A percentile compares a stretch with the other conserved stretches of the same genome.
Conservation (phyloP, 441 rosid species). For the Populus hybrid region DNA sequence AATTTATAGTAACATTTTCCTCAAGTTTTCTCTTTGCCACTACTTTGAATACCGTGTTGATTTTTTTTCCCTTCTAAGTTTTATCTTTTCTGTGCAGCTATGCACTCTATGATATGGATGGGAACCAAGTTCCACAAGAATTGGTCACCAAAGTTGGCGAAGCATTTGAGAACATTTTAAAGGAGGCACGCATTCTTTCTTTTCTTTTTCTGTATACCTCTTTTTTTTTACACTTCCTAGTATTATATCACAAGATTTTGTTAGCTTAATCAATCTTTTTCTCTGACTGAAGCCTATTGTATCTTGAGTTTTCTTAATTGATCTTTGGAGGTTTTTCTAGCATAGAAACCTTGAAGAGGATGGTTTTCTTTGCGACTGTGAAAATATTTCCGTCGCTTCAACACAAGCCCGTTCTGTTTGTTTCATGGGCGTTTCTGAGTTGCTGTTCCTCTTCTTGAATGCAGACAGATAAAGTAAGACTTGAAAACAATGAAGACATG, state of each 20-base stretch:
- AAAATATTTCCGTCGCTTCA: neutral
- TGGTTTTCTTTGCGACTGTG: slow-evolving; percentile 9
- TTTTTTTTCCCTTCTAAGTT: neutral
- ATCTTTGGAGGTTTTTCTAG: neutral
- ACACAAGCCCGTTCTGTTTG: neutral
- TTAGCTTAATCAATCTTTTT: neutral
- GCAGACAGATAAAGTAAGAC: slow-evolving; percentile 80
- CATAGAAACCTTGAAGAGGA: neutral
- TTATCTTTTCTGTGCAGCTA: slow-evolving; percentile 48
- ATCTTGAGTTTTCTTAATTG: neutral
- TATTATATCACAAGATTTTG: neutral
- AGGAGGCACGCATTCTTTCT: slow-evolving; percentile 49
- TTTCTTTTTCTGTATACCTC: neutral
- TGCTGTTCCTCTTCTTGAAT: slow-evolving; percentile 15
- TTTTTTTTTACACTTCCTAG: neutral
- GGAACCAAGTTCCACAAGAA: slow-evolving; percentile 83
- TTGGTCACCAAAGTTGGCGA: slow-evolving; percentile 75
- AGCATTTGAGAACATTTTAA: slow-evolving; percentile 69
- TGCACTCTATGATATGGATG: slow-evolving; percentile 85
- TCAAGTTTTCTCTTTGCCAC: neutral
- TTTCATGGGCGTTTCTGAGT: slow-evolving; percentile 9
- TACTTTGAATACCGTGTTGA: neutral
- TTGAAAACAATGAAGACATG: slow-evolving; percentile 67
- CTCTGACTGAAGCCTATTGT: neutral
- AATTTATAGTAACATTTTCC: neutral